Percentiles rank a stretch among this genome's conserved stretches.
Conservation (phyloP, 805 yeast species). For the Cyberlindnera lachancei region DNA sequence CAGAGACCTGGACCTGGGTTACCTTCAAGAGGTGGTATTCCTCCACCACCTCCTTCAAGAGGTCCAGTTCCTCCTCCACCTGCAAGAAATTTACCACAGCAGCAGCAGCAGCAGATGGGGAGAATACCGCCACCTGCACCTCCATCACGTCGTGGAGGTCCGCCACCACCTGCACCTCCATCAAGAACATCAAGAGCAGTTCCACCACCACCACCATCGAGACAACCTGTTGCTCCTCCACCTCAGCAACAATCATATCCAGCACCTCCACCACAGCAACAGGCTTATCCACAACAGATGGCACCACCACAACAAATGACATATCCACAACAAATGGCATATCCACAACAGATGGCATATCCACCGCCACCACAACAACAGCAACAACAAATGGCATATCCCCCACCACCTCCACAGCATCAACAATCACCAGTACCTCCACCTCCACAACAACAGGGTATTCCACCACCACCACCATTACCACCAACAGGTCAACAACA, state of each 20-base stretch:
- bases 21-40: constrained; percentile 5
- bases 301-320: too few relatives aligned
- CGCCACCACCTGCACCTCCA: constrained; percentile 21
- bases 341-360: constrained; percentile 17
- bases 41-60: constrained; percentile 9
- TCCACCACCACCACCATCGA: constrained; percentile 21
- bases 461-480: too few relatives aligned
- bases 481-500: constrained; percentile 12
- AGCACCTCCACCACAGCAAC: constrained; percentile 19
- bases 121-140: constrained; percentile 23
- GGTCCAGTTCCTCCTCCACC: constrained; percentile 5
- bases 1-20: constrained; percentile 3
- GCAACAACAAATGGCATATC: constrained; percentile 2
- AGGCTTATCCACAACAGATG: constrained; percentile 15
- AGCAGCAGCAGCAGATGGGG: constrained; percentile 6
- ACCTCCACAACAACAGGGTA: constrained; percentile 11
- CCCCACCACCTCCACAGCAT: constrained; percentile 16
- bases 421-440: constrained; percentile 15
- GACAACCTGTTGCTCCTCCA: constrained; percentile 14
- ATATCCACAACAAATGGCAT: constrained; percentile 11
- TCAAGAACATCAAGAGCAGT: constrained; percentile 15
- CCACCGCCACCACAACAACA: constrained; percentile 13
- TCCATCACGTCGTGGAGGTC: constrained; percentile 14
- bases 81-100: constrained; percentile 1
- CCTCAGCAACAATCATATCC: constrained; percentile 13